A percentile compares a stretch with the other conserved stretches of the same genome.
Evolutionary conservation across 2,329 filamentous ascomycete genomes (phyloP).

Genomic region (Stemphylium beticola): DNA sequence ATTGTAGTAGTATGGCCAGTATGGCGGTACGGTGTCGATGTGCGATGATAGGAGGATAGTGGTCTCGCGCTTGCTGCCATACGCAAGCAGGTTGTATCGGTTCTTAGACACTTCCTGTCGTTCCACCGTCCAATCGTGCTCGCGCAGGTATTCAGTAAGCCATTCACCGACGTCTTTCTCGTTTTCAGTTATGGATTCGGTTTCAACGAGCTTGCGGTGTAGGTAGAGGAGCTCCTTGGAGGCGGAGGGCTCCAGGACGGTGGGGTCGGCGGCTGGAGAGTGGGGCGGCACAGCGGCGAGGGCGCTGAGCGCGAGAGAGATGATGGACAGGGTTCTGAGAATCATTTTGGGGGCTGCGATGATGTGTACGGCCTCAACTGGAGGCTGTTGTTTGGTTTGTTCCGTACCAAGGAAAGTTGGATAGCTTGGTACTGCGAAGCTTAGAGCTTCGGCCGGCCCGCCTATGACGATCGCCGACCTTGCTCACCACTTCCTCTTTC

Average conservation of each 20-base stretch:
- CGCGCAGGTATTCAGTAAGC: constrained; percentile 69
- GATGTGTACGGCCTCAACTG: not conserved
- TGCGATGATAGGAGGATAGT: constrained; percentile 76
- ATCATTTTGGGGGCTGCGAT: constrained; percentile 16
- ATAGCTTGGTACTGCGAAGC: not conserved
- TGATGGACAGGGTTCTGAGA: constrained; percentile 18
- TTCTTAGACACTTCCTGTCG: constrained; percentile 59
- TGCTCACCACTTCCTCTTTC: too few species aligned
- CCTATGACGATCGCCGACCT: too few species aligned
- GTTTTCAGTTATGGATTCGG: constrained; percentile 72
- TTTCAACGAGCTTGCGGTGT: constrained; percentile 76
- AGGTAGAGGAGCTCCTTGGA: constrained; percentile 67
- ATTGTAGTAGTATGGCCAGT: constrained; percentile 69
- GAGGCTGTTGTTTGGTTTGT: constrained; percentile 5
- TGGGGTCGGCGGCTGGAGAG: constrained; percentile 11
- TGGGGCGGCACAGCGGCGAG: constrained; percentile 9
- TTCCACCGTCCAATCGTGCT: constrained; percentile 67
- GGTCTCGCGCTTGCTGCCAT: constrained; percentile 58
- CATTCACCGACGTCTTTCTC: constrained; percentile 73
- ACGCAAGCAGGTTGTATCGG: constrained; percentile 81
- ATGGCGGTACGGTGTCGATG: constrained; percentile 76
- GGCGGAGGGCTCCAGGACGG: constrained; percentile 24
- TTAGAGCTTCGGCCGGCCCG: too few species aligned
- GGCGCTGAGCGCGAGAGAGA: constrained; percentile 18
- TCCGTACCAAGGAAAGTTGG: not conserved